phyloP scores from a whole-genome alignment of 352 stramenopile species.

The Globisporangium orthogonon region DNA sequence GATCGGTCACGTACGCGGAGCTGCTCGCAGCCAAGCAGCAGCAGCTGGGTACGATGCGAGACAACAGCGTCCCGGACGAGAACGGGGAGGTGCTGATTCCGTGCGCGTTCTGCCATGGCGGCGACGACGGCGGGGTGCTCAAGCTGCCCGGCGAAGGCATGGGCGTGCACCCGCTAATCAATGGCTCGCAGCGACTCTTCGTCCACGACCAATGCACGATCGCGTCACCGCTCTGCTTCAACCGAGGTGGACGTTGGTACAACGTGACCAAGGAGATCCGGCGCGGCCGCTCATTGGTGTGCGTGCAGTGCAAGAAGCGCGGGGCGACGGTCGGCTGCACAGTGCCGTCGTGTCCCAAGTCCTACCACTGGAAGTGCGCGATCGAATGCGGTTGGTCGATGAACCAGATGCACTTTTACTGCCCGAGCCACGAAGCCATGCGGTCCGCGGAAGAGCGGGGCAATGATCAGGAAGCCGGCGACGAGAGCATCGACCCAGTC shows the following conservation, averaged over 20 bases:
- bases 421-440: slow-evolving; percentile 42
- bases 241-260: slow-evolving; percentile 71
- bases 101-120: slow-evolving; percentile 74
- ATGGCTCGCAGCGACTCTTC: slow-evolving; percentile 63
- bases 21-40: slow-evolving; percentile 54
- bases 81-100: slow-evolving; percentile 45
- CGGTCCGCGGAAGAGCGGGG: slow-evolving; percentile 21
- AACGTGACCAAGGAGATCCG: slow-evolving; percentile 82
- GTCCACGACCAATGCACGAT: slow-evolving; percentile 86
- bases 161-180: slow-evolving; percentile 65
- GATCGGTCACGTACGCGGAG: slow-evolving; percentile 45
- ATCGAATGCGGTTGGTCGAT: slow-evolving; percentile 61
- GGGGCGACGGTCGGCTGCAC: slow-evolving; percentile 79
- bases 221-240: slow-evolving; percentile 78
- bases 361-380: slow-evolving; percentile 83
- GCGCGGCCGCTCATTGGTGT: slow-evolving; percentile 57
- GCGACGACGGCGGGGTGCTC: slow-evolving; percentile 61
- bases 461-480: slow-evolving; percentile 18
- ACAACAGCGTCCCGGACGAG: slow-evolving; percentile 18
- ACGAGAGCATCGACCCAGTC: slow-evolving; percentile 28
- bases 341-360: slow-evolving; percentile 48
- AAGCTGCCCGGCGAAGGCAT: slow-evolving; percentile 75
- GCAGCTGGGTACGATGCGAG: slow-evolving; percentile 21
- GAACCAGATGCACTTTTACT: slow-evolving; percentile 83
- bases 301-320: slow-evolving; percentile 59